These are phyloP conservation scores for Salix suchowensis DNA, from an alignment of 345 rosid species.

Conservation along the genomic window DNA sequence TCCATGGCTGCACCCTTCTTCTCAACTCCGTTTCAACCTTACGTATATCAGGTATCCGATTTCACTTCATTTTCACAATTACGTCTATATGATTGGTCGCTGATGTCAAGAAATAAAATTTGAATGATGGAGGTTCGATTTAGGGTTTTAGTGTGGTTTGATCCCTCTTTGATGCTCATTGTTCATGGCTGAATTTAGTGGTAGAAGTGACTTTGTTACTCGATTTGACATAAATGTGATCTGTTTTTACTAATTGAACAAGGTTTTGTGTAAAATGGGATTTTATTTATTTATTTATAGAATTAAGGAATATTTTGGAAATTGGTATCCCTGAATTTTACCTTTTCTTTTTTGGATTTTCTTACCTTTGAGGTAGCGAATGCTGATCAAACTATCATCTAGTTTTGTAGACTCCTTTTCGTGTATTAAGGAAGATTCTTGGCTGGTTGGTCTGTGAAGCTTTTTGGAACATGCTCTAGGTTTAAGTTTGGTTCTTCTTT, in stretches of 20 bases:
- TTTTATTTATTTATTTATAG: not conserved
- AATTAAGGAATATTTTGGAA: not conserved
- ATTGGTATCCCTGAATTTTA: not conserved
- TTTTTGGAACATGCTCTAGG: not conserved
- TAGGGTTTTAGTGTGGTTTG: conserved; percentile 15
- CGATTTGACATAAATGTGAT: not conserved
- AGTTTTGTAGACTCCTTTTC: not conserved
- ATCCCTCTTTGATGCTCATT: conserved; percentile 13
- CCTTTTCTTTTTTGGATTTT: not conserved
- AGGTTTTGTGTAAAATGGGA: not conserved
- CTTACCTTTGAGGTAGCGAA: not conserved
- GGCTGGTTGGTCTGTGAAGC: not conserved
- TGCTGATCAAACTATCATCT: not conserved
- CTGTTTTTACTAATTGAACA: not conserved
- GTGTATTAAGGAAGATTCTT: not conserved
- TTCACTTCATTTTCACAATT: not conserved
- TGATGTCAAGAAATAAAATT: not conserved
- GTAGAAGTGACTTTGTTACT: not conserved
- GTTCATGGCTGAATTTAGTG: not conserved
- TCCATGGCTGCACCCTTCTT: conserved; percentile 97
- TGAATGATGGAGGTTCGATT: conserved; percentile 3
- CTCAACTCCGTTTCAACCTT: conserved; percentile 96
- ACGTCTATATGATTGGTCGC: not conserved
- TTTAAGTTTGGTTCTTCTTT: not conserved
- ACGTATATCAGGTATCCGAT: conserved; percentile 77